Percentiles rank a stretch among this genome's conserved stretches.
Evolutionary conservation across 1,139 yeast species (phyloP).

Genomic region (Barnettozyma hawaiiensis): DNA sequence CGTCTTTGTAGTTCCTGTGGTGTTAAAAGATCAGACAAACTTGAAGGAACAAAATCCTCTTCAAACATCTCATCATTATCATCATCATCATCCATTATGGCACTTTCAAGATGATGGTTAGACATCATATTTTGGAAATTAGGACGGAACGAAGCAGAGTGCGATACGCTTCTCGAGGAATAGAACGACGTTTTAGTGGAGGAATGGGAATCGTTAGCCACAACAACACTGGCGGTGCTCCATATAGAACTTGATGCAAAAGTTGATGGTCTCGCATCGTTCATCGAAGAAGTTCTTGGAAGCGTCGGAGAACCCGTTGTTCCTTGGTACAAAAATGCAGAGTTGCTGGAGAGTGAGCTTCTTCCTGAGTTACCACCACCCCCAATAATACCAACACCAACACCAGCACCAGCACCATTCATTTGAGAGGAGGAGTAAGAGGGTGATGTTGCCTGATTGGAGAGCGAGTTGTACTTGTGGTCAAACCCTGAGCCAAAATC

Average conservation of each 20-base stretch:
- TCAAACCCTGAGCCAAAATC: background rate
- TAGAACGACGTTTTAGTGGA: conserved; percentile 3
- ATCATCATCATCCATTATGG: conserved; percentile 39
- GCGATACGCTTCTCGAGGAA: conserved; percentile 18
- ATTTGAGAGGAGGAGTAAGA: background rate
- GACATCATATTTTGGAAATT: conserved; percentile 4
- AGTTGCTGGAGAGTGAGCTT: conserved; percentile 4
- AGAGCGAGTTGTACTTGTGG: too few relatives aligned
- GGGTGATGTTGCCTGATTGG: conserved; percentile 5
- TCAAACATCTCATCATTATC: conserved; percentile 34
- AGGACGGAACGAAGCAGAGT: conserved; percentile 17
- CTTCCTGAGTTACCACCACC: conserved; percentile 2
- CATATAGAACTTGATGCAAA: conserved; percentile 23
- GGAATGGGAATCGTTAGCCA: background rate
- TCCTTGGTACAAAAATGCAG: conserved; percentile 1
- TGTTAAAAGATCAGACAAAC: conserved; percentile 66
- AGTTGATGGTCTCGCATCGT: conserved; percentile 17
- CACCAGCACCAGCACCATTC: too few relatives aligned
- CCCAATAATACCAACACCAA: too few relatives aligned
- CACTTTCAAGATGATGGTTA: conserved; percentile 30
- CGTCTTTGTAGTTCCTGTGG: conserved; percentile 72
- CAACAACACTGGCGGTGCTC: conserved; percentile 14
- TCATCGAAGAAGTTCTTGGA: conserved; percentile 15
- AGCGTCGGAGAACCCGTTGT: conserved; percentile 5
- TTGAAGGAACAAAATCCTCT: conserved; percentile 75